Base-by-base conservation (phyloP, 306 rosid genomes). In the Rosa lucieae region DNA sequence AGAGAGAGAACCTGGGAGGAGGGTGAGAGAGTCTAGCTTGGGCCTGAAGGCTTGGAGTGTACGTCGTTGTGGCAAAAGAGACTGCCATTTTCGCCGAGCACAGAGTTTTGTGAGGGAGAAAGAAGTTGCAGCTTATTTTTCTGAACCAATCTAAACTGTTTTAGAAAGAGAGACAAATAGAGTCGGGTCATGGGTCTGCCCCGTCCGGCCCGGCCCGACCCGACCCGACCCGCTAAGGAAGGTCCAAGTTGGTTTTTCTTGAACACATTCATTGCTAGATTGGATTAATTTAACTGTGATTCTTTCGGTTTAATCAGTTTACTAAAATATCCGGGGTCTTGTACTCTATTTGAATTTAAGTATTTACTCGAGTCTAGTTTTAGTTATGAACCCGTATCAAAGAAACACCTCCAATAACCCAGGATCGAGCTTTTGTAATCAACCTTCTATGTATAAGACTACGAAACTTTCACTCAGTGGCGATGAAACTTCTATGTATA, bases 1-100 rank as follows among this genome's bases (percentile, higher is more conserved):
- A 74, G 74, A 77, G 79, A 87, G 58, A 74, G 47, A 78, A 94
- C 95, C 95, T 88, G 76, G 74, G 86, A 82, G 89, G 82, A 66
- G 85, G 82, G 39, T 61, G 85, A 61, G 86, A 77, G 79, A 82
- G 75, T 68, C 81, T 76, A 49, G 71, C 74, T 58, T 70, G 88
- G 61, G 85, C 82, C 10, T 85, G 89, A 75, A 89, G 23, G 46
- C 82, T 83, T 39, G 87, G 92, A 17, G 85, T 42, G 39, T 81
- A 82, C 67, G 81, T 81, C 26, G 88, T 75, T 14, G 93, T 77
- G 67, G 81, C 86, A 43, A 91, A 84, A 70, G 91, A 83, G 59
- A 87, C 84, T 53, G 95, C 91, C 99, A 94, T 89, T 85, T 67
- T 70, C 37, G 55, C 61, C 61, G 26, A 23, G 29, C 55, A 47